Conservation (phyloP, 345 rosid species). For the Salix purpurea region DNA sequence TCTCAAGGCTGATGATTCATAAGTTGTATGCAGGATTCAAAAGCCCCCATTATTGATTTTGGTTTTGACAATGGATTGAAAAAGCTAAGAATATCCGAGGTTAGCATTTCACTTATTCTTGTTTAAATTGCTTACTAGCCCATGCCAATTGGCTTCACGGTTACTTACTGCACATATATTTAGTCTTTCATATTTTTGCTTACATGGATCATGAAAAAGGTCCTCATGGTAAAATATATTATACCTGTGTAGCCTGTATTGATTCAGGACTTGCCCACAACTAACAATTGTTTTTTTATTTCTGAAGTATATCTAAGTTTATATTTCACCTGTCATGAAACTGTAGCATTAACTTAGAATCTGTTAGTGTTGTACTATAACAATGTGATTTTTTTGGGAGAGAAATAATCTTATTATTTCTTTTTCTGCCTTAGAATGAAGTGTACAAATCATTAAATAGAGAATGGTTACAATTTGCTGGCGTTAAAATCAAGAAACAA, state of each 20-base stretch:
- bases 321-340: neutral
- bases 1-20: slow-evolving; percentile 4
- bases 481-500: too few relatives aligned
- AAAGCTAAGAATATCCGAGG: slow-evolving; percentile 66
- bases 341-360: neutral
- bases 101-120: slow-evolving; percentile 29
- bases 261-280: neutral
- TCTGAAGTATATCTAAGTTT: too few relatives aligned
- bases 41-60: slow-evolving; percentile 56
- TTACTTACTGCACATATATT: neutral
- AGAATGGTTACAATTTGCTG: too few relatives aligned
- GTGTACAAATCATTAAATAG: too few relatives aligned
- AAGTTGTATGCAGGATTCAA: slow-evolving; percentile 42
- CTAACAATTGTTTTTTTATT: neutral
- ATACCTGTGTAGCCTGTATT: neutral
- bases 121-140: slow-evolving; percentile 2
- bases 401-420: too few relatives aligned
- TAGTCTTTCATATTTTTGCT: neutral
- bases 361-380: neutral
- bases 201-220: neutral
- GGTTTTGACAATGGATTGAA: slow-evolving; percentile 58
- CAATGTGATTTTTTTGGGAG: too few relatives aligned
- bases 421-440: too few relatives aligned
- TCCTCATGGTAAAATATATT: neutral
- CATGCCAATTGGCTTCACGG: neutral